phyloP scores from a whole-genome alignment of 495 filamentous ascomycete species.

The Rusavskia elegans region DNA sequence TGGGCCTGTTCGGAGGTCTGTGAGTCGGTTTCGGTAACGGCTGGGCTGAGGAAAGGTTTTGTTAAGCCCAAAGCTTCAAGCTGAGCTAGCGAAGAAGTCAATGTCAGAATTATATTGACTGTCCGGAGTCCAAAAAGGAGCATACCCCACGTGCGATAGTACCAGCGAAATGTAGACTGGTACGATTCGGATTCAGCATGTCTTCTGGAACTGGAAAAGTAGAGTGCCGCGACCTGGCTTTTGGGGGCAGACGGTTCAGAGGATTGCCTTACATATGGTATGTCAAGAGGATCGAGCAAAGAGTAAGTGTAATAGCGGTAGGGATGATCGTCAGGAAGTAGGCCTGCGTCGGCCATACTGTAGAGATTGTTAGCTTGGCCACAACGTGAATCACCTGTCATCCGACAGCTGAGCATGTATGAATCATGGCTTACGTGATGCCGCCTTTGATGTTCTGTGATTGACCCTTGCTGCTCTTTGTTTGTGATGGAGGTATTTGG shows the following conservation, averaged over 20 bases:
- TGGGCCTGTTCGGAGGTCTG: background rate
- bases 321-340: conserved; percentile 13
- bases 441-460: background rate
- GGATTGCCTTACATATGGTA: conserved; percentile 17
- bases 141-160: conserved; percentile 17
- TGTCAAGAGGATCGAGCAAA: conserved; percentile 25
- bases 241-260: no score
- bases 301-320: conserved; percentile 26
- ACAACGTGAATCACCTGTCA: no score
- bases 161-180: conserved; percentile 17
- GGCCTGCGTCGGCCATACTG: conserved; percentile 23
- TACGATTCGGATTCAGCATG: no score
- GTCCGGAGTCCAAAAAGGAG: background rate
- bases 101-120: background rate
- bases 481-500: background rate
- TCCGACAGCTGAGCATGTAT: background rate
- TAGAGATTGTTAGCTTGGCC: background rate
- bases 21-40: background rate
- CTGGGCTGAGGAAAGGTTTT: conserved; percentile 1
- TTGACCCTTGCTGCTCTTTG: background rate
- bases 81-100: conserved; percentile 7
- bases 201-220: no score
- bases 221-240: no score
- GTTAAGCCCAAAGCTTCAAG: conserved; percentile 8
- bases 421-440: background rate